A percentile compares a stretch with the other conserved stretches of the same genome.
Evolutionary conservation across 2,329 filamentous ascomycete species (phyloP).

Genomic region (Paraphaeosphaeria minitans): DNA sequence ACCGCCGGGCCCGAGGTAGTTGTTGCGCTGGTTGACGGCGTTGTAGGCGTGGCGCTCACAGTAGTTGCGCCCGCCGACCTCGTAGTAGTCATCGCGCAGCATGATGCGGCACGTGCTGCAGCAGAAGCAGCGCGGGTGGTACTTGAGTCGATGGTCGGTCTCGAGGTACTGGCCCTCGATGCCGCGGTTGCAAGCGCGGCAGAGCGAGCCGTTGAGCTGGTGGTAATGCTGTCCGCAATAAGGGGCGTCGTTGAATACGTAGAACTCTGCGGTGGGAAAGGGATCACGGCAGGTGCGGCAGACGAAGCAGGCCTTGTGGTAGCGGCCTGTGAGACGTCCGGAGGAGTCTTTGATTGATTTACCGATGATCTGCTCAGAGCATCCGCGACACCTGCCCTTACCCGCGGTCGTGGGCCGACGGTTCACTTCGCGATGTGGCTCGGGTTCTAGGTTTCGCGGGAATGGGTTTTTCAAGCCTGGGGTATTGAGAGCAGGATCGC

Average conservation of each 20-base stretch:
- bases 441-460: conserved; percentile 19
- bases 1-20: conserved; percentile 35
- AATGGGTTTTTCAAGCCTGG: conserved; percentile 16
- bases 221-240: conserved; percentile 96
- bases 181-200: conserved; percentile 76
- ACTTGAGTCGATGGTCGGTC: conserved; percentile 77
- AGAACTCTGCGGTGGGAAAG: conserved; percentile 88
- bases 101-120: conserved; percentile 78
- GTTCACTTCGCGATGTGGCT: conserved; percentile 22
- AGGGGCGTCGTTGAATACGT: conserved; percentile 83
- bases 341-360: conserved; percentile 95
- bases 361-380: conserved; percentile 75
- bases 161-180: conserved; percentile 96
- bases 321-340: conserved; percentile 87
- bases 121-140: conserved; percentile 84
- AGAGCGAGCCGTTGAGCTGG: conserved; percentile 84
- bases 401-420: conserved; percentile 49
- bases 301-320: conserved; percentile 93
- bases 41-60: conserved; percentile 85
- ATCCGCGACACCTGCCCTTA: conserved; percentile 83
- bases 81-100: conserved; percentile 86
- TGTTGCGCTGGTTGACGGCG: conserved; percentile 50
- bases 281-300: conserved; percentile 82
- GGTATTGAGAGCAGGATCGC: conserved; percentile 22
- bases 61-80: conserved; percentile 78